Evolutionary conservation across 768 basidiomycete species (phyloP).

Genomic region (Boletus insuetus): DNA sequence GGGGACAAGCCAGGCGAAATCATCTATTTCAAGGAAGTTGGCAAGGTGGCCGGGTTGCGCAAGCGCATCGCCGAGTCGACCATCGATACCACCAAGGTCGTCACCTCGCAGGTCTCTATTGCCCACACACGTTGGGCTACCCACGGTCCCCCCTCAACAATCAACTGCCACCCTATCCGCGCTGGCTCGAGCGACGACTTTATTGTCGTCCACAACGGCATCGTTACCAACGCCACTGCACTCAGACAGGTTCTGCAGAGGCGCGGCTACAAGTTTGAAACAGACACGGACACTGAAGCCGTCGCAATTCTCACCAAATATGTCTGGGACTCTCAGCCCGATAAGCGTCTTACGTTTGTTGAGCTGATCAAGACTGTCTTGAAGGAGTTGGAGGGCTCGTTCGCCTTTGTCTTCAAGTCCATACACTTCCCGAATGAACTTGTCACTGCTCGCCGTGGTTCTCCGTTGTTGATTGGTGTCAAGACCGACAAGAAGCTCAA

Average conservation of each 20-base stretch:
- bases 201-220: slow-evolving; percentile 96
- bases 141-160: slow-evolving; percentile 82
- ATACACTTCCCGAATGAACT: slow-evolving; percentile 93
- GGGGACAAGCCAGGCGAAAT: slow-evolving; percentile 80
- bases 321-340: slow-evolving; percentile 89
- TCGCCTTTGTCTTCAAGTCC: slow-evolving; percentile 99
- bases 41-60: slow-evolving; percentile 91
- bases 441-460: slow-evolving; percentile 94
- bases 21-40: slow-evolving; percentile 94
- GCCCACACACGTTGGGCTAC: slow-evolving; percentile 99
- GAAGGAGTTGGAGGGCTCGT: slow-evolving; percentile 97
- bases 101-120: slow-evolving; percentile 88
- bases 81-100: slow-evolving; percentile 73
- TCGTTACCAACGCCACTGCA: slow-evolving; percentile 91
- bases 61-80: slow-evolving; percentile 76
- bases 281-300: slow-evolving; percentile 97
- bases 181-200: slow-evolving; percentile 82
- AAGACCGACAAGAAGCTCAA: slow-evolving; percentile 99
- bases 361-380: slow-evolving; percentile 91
- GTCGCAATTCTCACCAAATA: slow-evolving; percentile 97
- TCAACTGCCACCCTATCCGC: slow-evolving; percentile 94
- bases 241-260: slow-evolving; percentile 92
- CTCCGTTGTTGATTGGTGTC: slow-evolving; percentile 94
- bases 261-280: slow-evolving; percentile 90
- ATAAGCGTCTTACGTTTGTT: slow-evolving; percentile 84